Percentiles rank a stretch among this genome's conserved stretches.
Evolutionary conservation across 192 early-diverging fungal genomes (phyloP).

Genomic region (Podila epigama): DNA sequence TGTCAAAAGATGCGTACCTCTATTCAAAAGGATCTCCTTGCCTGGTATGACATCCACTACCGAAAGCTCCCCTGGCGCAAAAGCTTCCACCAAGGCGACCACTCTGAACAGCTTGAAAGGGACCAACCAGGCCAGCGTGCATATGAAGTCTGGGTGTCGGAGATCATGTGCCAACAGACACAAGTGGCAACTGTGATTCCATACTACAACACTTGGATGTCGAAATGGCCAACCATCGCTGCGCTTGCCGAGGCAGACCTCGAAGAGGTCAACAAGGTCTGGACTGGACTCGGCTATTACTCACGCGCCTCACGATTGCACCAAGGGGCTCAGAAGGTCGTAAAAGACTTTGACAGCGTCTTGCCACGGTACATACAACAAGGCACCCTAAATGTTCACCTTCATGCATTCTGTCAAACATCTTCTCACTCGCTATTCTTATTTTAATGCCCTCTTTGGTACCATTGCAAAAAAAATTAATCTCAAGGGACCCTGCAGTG

Average conservation of each 20-base stretch:
- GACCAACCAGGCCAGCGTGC: constrained; percentile 57
- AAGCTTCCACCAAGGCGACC: constrained; percentile 17
- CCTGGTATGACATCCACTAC: constrained; percentile 69
- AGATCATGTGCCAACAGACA: constrained; percentile 88
- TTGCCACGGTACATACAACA: constrained; percentile 65
- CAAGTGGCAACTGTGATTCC: constrained; percentile 75
- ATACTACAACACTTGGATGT: constrained; percentile 76
- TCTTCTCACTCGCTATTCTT: too few relatives aligned
- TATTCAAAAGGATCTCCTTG: constrained; percentile 56
- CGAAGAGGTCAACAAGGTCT: constrained; percentile 69
- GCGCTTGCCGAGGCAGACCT: constrained; percentile 68
- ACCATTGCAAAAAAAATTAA: neutral
- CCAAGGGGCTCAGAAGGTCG: constrained; percentile 69
- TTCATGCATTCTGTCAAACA: too few relatives aligned
- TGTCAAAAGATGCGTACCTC: constrained; percentile 2
- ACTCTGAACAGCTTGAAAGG: constrained; percentile 19
- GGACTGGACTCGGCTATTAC: constrained; percentile 85
- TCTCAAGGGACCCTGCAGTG: constrained; percentile 44
- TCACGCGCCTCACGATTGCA: constrained; percentile 72
- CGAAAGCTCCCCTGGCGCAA: constrained; percentile 73
- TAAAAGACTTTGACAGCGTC: constrained; percentile 55
- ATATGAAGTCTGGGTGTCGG: constrained; percentile 82
- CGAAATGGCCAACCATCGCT: constrained; percentile 72
- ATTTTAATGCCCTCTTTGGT: neutral
- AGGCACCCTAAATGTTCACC: neutral